phyloP scores from a whole-genome alignment of 2,329 filamentous ascomycete species.

The Aspergillus puulaauensis region DNA sequence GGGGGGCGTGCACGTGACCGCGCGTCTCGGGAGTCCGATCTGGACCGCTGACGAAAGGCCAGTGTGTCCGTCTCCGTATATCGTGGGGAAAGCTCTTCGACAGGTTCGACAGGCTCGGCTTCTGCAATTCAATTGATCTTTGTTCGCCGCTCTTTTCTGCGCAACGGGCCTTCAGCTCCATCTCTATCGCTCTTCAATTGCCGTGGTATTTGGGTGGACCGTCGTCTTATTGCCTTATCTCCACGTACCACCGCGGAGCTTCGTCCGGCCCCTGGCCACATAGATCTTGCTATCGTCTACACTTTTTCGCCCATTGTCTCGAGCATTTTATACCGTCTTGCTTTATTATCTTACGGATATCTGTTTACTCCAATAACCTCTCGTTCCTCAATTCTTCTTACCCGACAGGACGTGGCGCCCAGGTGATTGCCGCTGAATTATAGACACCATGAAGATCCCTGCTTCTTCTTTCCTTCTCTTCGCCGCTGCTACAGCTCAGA shows the following conservation, averaged over 20 bases:
- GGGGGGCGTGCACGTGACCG: slow-evolving; percentile 20
- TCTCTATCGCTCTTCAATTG: slow-evolving; percentile 45
- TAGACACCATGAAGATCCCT: slow-evolving; percentile 41
- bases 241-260: slow-evolving; percentile 27
- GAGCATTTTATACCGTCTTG: neutral
- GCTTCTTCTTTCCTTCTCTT: slow-evolving; percentile 46
- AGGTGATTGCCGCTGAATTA: slow-evolving; percentile 14
- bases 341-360: neutral
- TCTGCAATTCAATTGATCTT: slow-evolving; percentile 54
- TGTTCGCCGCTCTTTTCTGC: slow-evolving; percentile 49
- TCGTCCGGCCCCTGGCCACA: slow-evolving; percentile 18
- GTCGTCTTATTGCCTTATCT: slow-evolving; percentile 32
- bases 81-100: slow-evolving; percentile 5
- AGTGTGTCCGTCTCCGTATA: slow-evolving; percentile 19
- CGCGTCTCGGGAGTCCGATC: neutral
- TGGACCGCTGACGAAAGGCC: slow-evolving; percentile 12
- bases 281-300: slow-evolving; percentile 8
- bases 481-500: slow-evolving; percentile 60
- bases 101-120: slow-evolving; percentile 34
- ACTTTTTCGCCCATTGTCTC: neutral
- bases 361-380: neutral
- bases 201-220: slow-evolving; percentile 44
- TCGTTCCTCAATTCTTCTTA: neutral
- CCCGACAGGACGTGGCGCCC: slow-evolving; percentile 1
- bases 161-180: slow-evolving; percentile 52